Evolutionary conservation across 345 rosid species (phyloP).

Genomic region (Rhodomyrtus tomentosa): DNA sequence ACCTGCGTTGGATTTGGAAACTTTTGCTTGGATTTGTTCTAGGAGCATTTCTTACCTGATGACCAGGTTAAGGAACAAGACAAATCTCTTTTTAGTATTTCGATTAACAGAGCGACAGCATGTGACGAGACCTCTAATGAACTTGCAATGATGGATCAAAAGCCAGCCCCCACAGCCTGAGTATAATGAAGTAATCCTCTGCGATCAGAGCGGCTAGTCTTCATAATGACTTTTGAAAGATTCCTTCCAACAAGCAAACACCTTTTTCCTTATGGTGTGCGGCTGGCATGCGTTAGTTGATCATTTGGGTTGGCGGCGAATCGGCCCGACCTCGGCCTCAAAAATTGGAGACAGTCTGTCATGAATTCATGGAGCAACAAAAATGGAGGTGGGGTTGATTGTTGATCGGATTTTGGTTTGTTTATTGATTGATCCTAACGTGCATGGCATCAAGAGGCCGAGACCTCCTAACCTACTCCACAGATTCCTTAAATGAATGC

Average conservation of each 20-base stretch:
- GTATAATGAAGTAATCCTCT: background rate
- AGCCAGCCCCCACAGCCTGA: background rate
- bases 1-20: background rate
- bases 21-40: background rate
- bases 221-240: background rate
- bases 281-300: background rate
- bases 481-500: background rate
- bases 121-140: background rate
- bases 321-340: background rate
- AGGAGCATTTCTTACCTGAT: background rate
- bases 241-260: background rate
- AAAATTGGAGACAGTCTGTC: background rate
- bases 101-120: background rate
- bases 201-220: background rate
- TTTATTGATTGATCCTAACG: background rate
- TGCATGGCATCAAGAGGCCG: background rate
- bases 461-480: background rate
- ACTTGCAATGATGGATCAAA: background rate
- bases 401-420: no score
- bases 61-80: background rate
- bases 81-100: background rate
- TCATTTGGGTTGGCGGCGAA: background rate
- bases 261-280: background rate
- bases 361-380: background rate
- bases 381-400: background rate